Conservation (phyloP, 2,329 filamentous ascomycete species). For the Calycina herbarum region DNA sequence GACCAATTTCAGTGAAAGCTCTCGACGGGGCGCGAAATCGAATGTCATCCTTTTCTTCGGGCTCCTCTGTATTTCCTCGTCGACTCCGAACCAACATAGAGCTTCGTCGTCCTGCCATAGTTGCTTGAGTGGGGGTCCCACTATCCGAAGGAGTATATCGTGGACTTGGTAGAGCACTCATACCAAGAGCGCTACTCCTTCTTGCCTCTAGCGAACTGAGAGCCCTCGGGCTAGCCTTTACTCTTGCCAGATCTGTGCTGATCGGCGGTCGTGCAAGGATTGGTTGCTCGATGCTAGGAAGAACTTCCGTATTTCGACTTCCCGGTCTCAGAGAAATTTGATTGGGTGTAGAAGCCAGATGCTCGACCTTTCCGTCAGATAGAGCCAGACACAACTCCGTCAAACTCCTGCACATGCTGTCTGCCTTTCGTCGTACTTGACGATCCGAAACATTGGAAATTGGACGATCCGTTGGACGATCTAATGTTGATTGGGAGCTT, state of each 20-base stretch:
- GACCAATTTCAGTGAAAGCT: conserved; percentile 56
- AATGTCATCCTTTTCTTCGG: conserved; percentile 46
- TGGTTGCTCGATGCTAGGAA: conserved; percentile 24
- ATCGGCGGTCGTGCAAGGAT: conserved; percentile 24
- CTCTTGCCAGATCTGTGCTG: conserved; percentile 25
- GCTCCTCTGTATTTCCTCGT: conserved; percentile 36
- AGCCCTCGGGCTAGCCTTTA: conserved; percentile 36
- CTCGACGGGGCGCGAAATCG: conserved; percentile 58
- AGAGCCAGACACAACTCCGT: conserved; percentile 90
- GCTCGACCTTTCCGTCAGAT: conserved; percentile 54
- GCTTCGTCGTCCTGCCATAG: conserved; percentile 54
- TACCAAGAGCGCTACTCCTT: conserved; percentile 37
- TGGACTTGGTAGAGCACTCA: conserved; percentile 35
- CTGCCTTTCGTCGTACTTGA: conserved; percentile 84
- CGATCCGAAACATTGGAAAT: conserved; percentile 64
- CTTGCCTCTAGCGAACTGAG: conserved; percentile 37
- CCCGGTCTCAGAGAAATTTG: conserved; percentile 21
- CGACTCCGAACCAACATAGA: conserved; percentile 50
- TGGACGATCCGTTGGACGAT: conserved; percentile 32
- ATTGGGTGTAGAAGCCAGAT: conserved; percentile 15
- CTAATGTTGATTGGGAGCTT: conserved; percentile 51
- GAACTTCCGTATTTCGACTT: conserved; percentile 25
- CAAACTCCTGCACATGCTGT: conserved; percentile 87
- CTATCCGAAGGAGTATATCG: conserved; percentile 33
- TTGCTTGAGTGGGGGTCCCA: conserved; percentile 46